phyloP scores from a whole-genome alignment of 768 basidiomycete genomes.

The Hortiboletus campestris region DNA sequence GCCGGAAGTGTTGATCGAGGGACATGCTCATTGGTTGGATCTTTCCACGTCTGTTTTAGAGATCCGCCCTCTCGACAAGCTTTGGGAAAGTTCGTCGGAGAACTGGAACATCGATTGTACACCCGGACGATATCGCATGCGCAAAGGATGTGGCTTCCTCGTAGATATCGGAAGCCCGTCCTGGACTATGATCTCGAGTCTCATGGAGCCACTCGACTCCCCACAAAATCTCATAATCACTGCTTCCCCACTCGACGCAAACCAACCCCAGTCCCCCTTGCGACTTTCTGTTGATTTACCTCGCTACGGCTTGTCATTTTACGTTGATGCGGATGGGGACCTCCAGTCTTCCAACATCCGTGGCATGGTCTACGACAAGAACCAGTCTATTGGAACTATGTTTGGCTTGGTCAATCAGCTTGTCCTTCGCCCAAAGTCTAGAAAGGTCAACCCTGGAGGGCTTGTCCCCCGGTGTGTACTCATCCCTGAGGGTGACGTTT shows the following conservation, averaged over 20 bases:
- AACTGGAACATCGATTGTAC: conserved; percentile 27
- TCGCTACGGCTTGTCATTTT: conserved; percentile 42
- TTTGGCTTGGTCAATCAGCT: conserved; percentile 42
- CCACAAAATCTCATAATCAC: conserved; percentile 24
- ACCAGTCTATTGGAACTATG: conserved; percentile 44
- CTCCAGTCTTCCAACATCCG: conserved; percentile 43
- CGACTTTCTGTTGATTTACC: conserved; percentile 35
- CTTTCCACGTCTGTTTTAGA: conserved; percentile 22
- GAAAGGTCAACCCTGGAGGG: neutral
- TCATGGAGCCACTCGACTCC: conserved; percentile 25
- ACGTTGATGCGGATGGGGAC: conserved; percentile 29
- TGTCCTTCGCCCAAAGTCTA: conserved; percentile 34
- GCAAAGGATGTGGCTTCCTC: conserved; percentile 7
- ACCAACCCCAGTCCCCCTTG: neutral
- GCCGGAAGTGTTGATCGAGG: conserved; percentile 21
- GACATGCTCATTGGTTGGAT: conserved; percentile 33
- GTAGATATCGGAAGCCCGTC: conserved; percentile 28
- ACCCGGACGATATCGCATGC: conserved; percentile 5
- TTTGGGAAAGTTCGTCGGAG: conserved; percentile 25
- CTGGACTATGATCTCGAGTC: conserved; percentile 26
- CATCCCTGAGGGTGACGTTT: conserved; percentile 37
- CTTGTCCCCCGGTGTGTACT: conserved; percentile 30
- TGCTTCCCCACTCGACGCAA: neutral
- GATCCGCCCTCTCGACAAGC: conserved; percentile 23
- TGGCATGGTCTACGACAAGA: conserved; percentile 39